Evolutionary conservation across 805 yeast species (phyloP), one percentile per base, ranked within the genome.

Genomic region (Candida xiaguanensis): DNA sequence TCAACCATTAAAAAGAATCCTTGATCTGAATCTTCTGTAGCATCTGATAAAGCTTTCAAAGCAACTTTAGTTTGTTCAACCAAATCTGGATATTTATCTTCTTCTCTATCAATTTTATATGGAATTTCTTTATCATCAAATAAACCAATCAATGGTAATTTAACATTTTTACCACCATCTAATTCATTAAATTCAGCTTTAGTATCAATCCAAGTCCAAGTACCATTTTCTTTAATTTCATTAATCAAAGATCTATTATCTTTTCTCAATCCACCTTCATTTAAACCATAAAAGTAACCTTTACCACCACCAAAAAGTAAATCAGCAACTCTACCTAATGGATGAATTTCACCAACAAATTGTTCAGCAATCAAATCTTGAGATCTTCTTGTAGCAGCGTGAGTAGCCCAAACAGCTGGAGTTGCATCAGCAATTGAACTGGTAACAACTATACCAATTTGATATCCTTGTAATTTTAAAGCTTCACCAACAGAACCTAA

Each of bases 351-450:
- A 18, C 96, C 96, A 44, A 89, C 61, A 55, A 86, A 93, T 45
- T 90, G 96, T 52, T 78, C 77, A 3, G 96, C 96, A 55, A 89
- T 87, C 61, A 80, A 70, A 54, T 85, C 89, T 58, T 88, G 95
- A 63, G 84, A 86, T 51, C 65, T 71, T 53, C 97, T 72, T 54
- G 67, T 74, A 46, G 79, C 80, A 3, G 74, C 91, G 58, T 89
- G 97, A 4, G 93, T 52, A 26, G 84, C 77, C 57, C 89, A 89
- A 0, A 90, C 80, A 7, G 95, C 96, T 0, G 97, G 96, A 0
- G 96, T 90, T 9, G 96, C 96, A 56, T 89, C 96, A 5, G 96
- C 86, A 49, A 89, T 77, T 46, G 95, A 74, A 0, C 96, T 89
- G 20, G 96, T 90, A 24, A 89, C 96, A 15, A 89, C 96, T 33